These are phyloP conservation scores for Esteya vermicola DNA, from an alignment of 2,329 filamentous ascomycete genomes.

Conservation along the genomic window DNA sequence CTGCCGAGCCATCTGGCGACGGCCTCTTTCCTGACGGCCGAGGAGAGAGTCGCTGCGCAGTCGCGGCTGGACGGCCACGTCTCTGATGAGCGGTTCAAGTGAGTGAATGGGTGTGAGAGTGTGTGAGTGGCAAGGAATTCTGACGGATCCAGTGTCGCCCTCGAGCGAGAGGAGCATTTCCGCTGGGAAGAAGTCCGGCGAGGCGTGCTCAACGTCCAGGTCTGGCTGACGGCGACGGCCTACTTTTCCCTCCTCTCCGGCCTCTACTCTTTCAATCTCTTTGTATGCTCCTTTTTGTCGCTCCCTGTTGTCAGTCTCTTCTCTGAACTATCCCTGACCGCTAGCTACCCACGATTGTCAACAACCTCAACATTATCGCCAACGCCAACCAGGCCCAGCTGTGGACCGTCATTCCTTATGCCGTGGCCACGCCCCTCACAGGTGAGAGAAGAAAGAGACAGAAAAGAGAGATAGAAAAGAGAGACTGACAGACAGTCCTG, in stretches of 20 bases:
- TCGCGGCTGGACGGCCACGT: slow-evolving; percentile 20
- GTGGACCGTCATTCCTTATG: slow-evolving; percentile 51
- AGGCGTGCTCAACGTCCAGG: slow-evolving; percentile 44
- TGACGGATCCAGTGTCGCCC: background rate
- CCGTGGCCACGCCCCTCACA: slow-evolving; percentile 41
- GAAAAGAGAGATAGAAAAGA: background rate
- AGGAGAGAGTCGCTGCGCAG: slow-evolving; percentile 35
- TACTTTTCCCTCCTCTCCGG: slow-evolving; percentile 47
- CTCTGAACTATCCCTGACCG: background rate
- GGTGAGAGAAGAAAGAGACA: slow-evolving; percentile 16
- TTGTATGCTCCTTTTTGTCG: slow-evolving; percentile 23
- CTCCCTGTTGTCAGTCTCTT: too few relatives aligned
- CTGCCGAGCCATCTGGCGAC: slow-evolving; percentile 42
- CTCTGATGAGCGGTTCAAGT: background rate
- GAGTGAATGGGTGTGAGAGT: background rate
- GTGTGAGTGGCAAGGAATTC: too few relatives aligned
- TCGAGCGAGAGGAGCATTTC: slow-evolving; percentile 29
- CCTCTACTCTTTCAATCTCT: slow-evolving; percentile 49
- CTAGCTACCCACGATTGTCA: slow-evolving; percentile 49
- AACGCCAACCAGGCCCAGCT: slow-evolving; percentile 44
- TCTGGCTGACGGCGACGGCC: slow-evolving; percentile 48
- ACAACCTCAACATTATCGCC: slow-evolving; percentile 28
- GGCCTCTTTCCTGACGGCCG: slow-evolving; percentile 35
- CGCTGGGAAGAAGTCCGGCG: slow-evolving; percentile 47
- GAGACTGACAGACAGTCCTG: too few relatives aligned